Percentiles rank a stretch among this genome's conserved stretches.
These are phyloP conservation scores for Sporothrix pseudoabietina DNA, from an alignment of 2,329 filamentous ascomycete species.

Conservation along the genomic window DNA sequence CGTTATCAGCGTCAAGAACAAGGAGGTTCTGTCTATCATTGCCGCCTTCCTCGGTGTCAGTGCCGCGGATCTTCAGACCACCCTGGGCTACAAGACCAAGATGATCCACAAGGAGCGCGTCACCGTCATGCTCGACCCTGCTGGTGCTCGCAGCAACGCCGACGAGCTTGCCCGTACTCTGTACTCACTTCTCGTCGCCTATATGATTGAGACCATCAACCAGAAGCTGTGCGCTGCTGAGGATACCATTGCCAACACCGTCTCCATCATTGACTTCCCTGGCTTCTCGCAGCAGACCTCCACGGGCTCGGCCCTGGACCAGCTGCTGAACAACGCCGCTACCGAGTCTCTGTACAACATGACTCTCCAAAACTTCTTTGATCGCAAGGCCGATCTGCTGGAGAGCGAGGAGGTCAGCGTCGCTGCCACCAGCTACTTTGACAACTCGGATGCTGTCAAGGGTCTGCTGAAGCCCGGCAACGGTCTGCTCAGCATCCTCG, in stretches of 20 bases:
- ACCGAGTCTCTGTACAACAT: constrained; percentile 91
- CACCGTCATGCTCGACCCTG: constrained; percentile 96
- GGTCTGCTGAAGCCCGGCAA: constrained; percentile 91
- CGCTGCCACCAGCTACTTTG: constrained; percentile 92
- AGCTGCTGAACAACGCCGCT: constrained; percentile 91
- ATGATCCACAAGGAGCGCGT: constrained; percentile 94
- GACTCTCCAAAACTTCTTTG: constrained; percentile 93
- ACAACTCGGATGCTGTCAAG: constrained; percentile 92
- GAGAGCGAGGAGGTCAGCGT: constrained; percentile 93
- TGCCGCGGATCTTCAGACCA: constrained; percentile 78
- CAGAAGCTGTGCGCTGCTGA: constrained; percentile 84
- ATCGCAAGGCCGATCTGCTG: constrained; percentile 87
- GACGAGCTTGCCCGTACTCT: constrained; percentile 91
- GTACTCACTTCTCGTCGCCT: constrained; percentile 91
- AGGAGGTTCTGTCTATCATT: constrained; percentile 80
- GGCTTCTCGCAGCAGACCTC: constrained; percentile 85
- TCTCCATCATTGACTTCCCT: constrained; percentile 94
- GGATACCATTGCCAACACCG: constrained; percentile 86
- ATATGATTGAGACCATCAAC: constrained; percentile 91
- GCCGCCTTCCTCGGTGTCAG: constrained; percentile 93
- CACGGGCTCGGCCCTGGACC: constrained; percentile 84
- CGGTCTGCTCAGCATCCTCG: constrained; percentile 87
- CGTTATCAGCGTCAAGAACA: constrained; percentile 88
- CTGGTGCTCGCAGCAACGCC: constrained; percentile 85
- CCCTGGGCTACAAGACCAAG: constrained; percentile 93